Percentiles rank a stretch among this genome's conserved stretches.
Conservation (phyloP, 2,329 filamentous ascomycete species). For the Aspergillus neotritici region DNA sequence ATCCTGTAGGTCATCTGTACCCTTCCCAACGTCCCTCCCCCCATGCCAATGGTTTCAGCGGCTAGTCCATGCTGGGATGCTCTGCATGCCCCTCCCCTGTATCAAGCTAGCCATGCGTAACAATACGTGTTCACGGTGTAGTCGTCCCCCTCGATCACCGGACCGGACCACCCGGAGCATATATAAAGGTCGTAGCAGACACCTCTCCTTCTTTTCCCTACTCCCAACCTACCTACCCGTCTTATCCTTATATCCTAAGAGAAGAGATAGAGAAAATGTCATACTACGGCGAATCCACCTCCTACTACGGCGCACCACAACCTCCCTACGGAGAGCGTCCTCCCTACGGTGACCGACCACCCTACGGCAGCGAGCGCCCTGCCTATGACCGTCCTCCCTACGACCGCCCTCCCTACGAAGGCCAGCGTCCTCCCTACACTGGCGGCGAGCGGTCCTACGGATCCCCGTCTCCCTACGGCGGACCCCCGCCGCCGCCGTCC, state of each 20-base stretch:
- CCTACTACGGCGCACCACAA: slow-evolving; percentile 5
- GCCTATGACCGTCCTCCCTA: slow-evolving; percentile 21
- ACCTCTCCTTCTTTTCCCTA: slow-evolving; percentile 17
- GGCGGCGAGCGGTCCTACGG: slow-evolving; percentile 14
- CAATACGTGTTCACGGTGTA: too few relatives aligned
- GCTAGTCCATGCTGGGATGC: too few relatives aligned
- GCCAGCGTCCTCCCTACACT: slow-evolving; percentile 13
- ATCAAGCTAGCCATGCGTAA: too few relatives aligned
- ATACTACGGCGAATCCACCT: slow-evolving; percentile 5
- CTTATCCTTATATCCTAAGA: not conserved
- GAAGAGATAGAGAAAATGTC: slow-evolving; percentile 2
- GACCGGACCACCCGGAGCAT: too few relatives aligned
- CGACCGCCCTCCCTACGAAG: slow-evolving; percentile 16
- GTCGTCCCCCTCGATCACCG: too few relatives aligned
- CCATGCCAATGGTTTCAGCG: too few relatives aligned
- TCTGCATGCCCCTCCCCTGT: too few relatives aligned
- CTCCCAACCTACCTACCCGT: slow-evolving; percentile 1
- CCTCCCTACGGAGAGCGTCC: slow-evolving; percentile 2
- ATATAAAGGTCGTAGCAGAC: too few relatives aligned
- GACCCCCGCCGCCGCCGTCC: slow-evolving; percentile 21
- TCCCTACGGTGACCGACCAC: slow-evolving; percentile 1
- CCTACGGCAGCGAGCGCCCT: slow-evolving; percentile 3
- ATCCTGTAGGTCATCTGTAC: too few relatives aligned
- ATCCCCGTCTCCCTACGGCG: slow-evolving; percentile 31
- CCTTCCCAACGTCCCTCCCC: too few relatives aligned